Percentiles rank a stretch among this genome's conserved stretches.
phyloP scores from a whole-genome alignment of 139 green algal species.

The Raphidocelis subcapitata region DNA sequence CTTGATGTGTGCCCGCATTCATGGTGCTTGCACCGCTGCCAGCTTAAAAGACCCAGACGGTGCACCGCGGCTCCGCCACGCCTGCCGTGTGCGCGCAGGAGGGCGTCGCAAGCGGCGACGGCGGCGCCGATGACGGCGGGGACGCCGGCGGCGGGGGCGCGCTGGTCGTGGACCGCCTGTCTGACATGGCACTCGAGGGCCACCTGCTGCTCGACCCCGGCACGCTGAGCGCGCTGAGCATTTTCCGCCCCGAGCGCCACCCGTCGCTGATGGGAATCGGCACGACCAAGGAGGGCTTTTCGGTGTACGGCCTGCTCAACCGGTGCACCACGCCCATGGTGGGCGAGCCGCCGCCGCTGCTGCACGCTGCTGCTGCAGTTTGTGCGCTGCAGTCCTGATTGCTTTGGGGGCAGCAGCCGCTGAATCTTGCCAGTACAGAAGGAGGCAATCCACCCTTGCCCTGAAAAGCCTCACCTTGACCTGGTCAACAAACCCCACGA shows the following conservation, averaged over 20 bases:
- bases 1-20: background rate
- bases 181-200: constrained; percentile 34
- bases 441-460: background rate
- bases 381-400: background rate
- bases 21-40: background rate
- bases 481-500: background rate
- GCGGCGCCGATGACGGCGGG: constrained; percentile 1
- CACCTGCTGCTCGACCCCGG: background rate
- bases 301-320: constrained; percentile 76
- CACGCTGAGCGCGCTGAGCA: constrained; percentile 61
- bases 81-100: background rate
- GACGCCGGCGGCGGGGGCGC: background rate
- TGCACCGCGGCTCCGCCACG: background rate
- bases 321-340: constrained; percentile 61
- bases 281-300: constrained; percentile 87
- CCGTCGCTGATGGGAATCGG: constrained; percentile 88
- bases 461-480: background rate
- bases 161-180: constrained; percentile 20
- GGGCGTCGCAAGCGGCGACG: background rate
- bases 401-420: background rate
- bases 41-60: background rate
- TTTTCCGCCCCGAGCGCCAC: constrained; percentile 80
- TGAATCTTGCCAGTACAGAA: background rate
- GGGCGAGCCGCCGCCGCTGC: background rate
- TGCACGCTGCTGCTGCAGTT: background rate